phyloP scores from a whole-genome alignment of 257 asterid species.

The Linaria vulgaris region DNA sequence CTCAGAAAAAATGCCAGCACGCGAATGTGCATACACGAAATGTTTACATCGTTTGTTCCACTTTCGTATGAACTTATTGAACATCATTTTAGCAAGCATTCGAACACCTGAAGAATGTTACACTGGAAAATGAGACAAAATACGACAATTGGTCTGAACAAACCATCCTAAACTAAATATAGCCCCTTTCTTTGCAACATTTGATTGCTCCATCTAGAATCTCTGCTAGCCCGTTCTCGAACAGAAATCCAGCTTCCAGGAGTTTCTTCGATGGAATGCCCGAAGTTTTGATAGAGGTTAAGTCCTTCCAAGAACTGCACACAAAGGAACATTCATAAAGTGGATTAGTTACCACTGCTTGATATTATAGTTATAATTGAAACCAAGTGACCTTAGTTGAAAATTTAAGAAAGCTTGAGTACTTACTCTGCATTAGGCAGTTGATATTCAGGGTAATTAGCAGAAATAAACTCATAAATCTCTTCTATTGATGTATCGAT shows the following conservation, averaged over 20 bases:
- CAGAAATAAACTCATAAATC: constrained; percentile 32
- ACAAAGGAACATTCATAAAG: not conserved
- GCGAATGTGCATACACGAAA: too few species aligned
- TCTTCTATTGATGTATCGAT: constrained; percentile 30
- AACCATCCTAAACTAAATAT: constrained; percentile 32
- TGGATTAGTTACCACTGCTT: too few species aligned
- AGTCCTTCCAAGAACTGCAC: constrained; percentile 30
- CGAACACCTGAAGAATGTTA: not conserved
- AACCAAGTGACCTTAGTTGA: too few species aligned
- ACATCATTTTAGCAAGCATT: not conserved
- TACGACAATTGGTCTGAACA: too few species aligned
- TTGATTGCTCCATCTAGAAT: constrained; percentile 46
- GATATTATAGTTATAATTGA: too few species aligned
- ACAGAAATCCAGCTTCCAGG: constrained; percentile 42
- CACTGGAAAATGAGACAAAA: not conserved
- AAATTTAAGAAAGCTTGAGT: too few species aligned
- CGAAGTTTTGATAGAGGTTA: constrained; percentile 17
- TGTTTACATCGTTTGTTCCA: too few species aligned
- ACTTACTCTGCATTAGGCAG: constrained; percentile 40
- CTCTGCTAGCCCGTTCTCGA: constrained; percentile 42
- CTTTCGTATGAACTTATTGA: not conserved
- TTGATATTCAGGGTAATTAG: constrained; percentile 41
- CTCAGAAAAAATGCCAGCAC: too few species aligned
- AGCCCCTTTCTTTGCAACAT: constrained; percentile 40
- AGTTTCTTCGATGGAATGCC: constrained; percentile 41